Evolutionary conservation across 225 moss, liverwort and hornwort genomes (phyloP).

Genomic region (Bryoerythrophyllum caledonicum): DNA sequence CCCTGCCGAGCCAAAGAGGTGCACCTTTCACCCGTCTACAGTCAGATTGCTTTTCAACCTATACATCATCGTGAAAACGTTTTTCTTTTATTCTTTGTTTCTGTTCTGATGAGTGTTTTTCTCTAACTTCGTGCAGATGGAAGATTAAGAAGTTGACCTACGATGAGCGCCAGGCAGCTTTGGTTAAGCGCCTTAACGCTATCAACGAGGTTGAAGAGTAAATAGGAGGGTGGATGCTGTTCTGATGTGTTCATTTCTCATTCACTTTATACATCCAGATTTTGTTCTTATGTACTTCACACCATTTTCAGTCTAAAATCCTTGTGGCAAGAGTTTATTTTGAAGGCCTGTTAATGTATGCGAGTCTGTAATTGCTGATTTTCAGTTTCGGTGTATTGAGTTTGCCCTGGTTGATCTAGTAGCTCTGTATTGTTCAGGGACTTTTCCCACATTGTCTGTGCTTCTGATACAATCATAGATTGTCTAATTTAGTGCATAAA

Average conservation of each 20-base stretch:
- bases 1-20: conserved; percentile 59
- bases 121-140: conserved; percentile 31
- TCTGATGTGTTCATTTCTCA: conserved; percentile 4
- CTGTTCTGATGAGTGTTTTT: not conserved
- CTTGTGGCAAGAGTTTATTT: not conserved
- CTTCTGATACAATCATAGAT: too few relatives aligned
- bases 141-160: conserved; percentile 76
- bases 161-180: conserved; percentile 63
- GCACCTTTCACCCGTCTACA: not conserved
- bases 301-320: not conserved
- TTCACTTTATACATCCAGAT: conserved; percentile 22
- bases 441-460: too few relatives aligned
- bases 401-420: not conserved
- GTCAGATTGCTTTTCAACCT: not conserved
- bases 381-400: not conserved
- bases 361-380: not conserved
- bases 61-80: not conserved
- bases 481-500: too few relatives aligned
- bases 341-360: not conserved
- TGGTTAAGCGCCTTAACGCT: conserved; percentile 61
- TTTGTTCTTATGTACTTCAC: conserved; percentile 13
- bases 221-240: not conserved
- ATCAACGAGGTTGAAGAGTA: conserved; percentile 42
- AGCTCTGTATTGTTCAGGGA: too few relatives aligned
- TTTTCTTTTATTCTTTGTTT: not conserved